Base-by-base conservation (phyloP, 2,329 filamentous ascomycete species). In the Talaromyces sp. region DNA sequence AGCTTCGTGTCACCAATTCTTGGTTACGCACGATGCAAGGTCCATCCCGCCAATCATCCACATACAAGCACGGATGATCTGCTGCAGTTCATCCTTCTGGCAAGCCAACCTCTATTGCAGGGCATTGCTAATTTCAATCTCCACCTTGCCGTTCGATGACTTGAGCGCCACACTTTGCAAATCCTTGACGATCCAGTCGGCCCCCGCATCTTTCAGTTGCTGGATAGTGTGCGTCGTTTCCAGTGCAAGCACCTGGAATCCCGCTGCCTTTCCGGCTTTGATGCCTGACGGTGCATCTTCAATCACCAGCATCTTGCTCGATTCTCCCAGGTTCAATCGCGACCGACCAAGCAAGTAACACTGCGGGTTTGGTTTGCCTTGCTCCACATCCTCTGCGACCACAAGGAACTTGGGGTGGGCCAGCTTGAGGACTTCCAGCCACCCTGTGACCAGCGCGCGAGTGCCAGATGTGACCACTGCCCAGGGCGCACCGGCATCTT, bases 271-370 rank as follows among this genome's bases (percentile, higher is more conserved):
- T 54, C 92, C 92, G 29, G 92, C 86, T 65, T 78, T 81, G 69
- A 96, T 90, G 5, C 92, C 92, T 8, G 91, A 90, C 5, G 92
- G 92, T 59, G 90, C 90, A 77, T 97, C 92, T 77, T 97, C 92
- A 41, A 96, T 78, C 54, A 97, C 92, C 59, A 96, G 79, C 50
- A 93, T 75, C 58, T 75, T 81, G 29, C 77, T 74, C 35, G 77
- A 79, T 21, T 80, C 71, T 24, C 71, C 69, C 29, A 81, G 65
- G 0, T 80, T 81, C 17, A 92, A 80, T 63, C 82, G 82, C 66
- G 83, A 79, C 53, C 85, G 83, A 17, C 89, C 90, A 56, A 92
- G 80, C 56, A 80, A 74, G 74, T 92, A 93, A 77, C 89, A 91
- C 14, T 82, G 76, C 27, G 90, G 90, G 73, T 92, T 87, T 0